These are phyloP conservation scores for Papilionanthe hybrid DNA, from an alignment of 116 monocot species.

Conservation along the genomic window DNA sequence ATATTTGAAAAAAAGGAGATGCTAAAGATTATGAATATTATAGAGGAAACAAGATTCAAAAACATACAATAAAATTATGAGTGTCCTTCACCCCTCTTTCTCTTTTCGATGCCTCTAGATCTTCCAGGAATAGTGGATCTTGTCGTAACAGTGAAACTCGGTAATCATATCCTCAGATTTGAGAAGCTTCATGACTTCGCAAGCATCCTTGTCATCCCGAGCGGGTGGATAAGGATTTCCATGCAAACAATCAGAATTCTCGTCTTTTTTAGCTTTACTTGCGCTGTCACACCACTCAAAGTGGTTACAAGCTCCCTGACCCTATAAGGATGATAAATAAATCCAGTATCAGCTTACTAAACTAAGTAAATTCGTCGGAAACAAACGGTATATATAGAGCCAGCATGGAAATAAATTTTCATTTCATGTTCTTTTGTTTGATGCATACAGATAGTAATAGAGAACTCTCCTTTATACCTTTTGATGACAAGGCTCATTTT, in stretches of 20 bases:
- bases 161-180: not conserved
- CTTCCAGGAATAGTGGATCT: not conserved
- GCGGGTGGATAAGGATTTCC: not conserved
- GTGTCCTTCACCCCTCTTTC: not conserved
- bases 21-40: no score
- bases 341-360: no score
- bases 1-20: no score
- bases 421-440: no score
- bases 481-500: no score
- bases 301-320: conserved; percentile 26
- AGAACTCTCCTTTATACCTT: no score
- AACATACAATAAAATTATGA: no score
- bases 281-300: conserved; percentile 19
- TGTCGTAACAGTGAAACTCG: not conserved
- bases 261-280: not conserved
- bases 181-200: not conserved
- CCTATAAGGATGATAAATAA: conserved; percentile 4
- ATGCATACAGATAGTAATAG: no score
- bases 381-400: no score
- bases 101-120: not conserved
- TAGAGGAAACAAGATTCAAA: no score
- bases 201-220: not conserved
- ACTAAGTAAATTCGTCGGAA: no score
- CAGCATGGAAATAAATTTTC: no score
- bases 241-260: not conserved